phyloP scores from a whole-genome alignment of 306 rosid species.

The Fagus crenata region DNA sequence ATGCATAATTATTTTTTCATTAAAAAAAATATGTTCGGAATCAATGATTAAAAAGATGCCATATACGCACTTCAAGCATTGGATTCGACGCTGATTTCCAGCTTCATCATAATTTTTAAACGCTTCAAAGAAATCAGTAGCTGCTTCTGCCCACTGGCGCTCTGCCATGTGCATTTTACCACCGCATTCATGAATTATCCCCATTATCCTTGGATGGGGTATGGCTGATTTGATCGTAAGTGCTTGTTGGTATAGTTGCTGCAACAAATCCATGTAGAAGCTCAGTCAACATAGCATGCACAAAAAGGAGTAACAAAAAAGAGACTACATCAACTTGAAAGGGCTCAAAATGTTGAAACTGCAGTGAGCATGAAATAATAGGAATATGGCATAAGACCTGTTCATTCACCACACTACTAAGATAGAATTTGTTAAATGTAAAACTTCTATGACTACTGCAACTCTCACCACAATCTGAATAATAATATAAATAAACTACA shows the following conservation, averaged over 20 bases:
- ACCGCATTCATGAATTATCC: constrained; percentile 96
- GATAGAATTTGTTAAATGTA: background rate
- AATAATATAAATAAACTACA: background rate
- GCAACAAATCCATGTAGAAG: constrained; percentile 39
- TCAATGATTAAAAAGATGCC: constrained; percentile 17
- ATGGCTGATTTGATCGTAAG: constrained; percentile 97
- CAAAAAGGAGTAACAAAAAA: background rate
- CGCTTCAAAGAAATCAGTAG: constrained; percentile 98
- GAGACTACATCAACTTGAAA: background rate
- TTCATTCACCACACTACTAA: background rate
- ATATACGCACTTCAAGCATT: constrained; percentile 77
- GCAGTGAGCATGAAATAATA: background rate
- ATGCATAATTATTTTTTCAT: background rate
- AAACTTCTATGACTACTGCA: background rate
- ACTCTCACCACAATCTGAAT: background rate
- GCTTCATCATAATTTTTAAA: constrained; percentile 96
- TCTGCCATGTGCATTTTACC: constrained; percentile 99
- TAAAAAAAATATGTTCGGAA: constrained; percentile 14
- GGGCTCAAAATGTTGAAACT: background rate
- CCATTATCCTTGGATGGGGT: constrained; percentile 99
- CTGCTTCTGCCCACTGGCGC: constrained; percentile 99
- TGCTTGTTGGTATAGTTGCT: constrained; percentile 98
- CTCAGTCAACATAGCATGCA: constrained; percentile 27
- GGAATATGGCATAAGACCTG: background rate
- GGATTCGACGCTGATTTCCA: constrained; percentile 97